phyloP scores from a whole-genome alignment of 164 flowering plant genomes.

The Aristolochia fimbriata region DNA sequence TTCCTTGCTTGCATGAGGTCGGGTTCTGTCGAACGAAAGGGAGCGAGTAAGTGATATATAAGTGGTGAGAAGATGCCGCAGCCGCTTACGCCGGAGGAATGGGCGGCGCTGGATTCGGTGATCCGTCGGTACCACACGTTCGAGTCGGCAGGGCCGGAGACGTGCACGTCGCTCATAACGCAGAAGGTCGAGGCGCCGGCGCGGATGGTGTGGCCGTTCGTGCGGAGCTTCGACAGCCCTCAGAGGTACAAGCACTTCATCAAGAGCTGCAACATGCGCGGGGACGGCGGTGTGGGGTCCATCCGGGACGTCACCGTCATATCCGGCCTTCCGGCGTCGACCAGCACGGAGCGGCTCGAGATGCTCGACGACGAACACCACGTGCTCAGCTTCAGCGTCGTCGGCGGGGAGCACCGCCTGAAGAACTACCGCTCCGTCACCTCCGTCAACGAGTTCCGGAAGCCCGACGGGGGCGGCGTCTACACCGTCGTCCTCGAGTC shows the following conservation, averaged over 20 bases:
- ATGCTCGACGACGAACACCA: slow-evolving; percentile 57
- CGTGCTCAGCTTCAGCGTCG: slow-evolving; percentile 58
- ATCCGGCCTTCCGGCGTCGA: slow-evolving; percentile 72
- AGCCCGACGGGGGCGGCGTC: slow-evolving; percentile 25
- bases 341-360: slow-evolving; percentile 70
- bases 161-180: slow-evolving; percentile 52
- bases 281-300: slow-evolving; percentile 63
- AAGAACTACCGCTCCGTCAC: slow-evolving; percentile 58
- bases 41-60: too few species aligned
- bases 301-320: slow-evolving; percentile 59
- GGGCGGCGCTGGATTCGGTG: slow-evolving; percentile 27
- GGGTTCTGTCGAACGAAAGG: too few species aligned
- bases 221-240: slow-evolving; percentile 61
- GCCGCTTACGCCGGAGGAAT: slow-evolving; percentile 46
- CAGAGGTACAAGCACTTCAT: slow-evolving; percentile 76
- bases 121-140: slow-evolving; percentile 40
- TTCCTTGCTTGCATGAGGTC: too few species aligned
- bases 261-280: slow-evolving; percentile 49
- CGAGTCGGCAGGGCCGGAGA: slow-evolving; percentile 16
- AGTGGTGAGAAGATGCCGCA: slow-evolving; percentile 1
- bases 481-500: slow-evolving; percentile 67
- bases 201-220: slow-evolving; percentile 48
- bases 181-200: slow-evolving; percentile 51
- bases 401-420: slow-evolving; percentile 72
- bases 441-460: slow-evolving; percentile 43